Base-by-base conservation (phyloP, 495 filamentous ascomycete species). In the Lasiosphaeria hispida region DNA sequence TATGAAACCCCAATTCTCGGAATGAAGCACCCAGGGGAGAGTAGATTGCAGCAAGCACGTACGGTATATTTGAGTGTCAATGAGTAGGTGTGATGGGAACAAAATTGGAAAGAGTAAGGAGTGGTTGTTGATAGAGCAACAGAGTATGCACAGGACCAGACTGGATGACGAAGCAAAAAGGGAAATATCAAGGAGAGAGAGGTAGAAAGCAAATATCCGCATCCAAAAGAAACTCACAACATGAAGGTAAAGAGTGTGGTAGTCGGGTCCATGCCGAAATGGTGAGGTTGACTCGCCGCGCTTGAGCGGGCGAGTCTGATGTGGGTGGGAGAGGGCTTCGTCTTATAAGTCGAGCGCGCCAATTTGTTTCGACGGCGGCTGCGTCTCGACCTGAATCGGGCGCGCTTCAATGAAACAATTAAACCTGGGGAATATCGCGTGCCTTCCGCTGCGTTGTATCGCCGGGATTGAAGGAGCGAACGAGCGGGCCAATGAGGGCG, bases 221-320 rank as follows among this genome's bases (percentile, higher is more conserved):
- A 53, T 62, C 14, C 34, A 60, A 58, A 13, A 59, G 56, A 39
- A 61, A 83, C 85, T 85, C 75, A 88, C 87, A 90, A 70, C 72
- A 87, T 76, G 63, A 89, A 89, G 55, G 87, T 88, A 75, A 88
- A 85, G 65, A 90, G 80, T 18, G 86, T 87, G n/a, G 85, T 88
- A n/a, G 81, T 85, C 40, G 75, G 76, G 67, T 81, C 76, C 86
- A 88, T 89, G 67, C 59, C 61, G 68, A 52, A 48, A 37, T 51
- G 50, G 10, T 38, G 45, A 48, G 43, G 54, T 61, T 15, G 57
- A 70, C 60, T 62, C 60, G 60, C 59, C 65, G 60, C 65, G 55
- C 61, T 61, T 57, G 52, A 47, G 62, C 58, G 60, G 56, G 48
- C 51, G 48, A 63, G 58, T 59, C 60, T 58, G 30, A 52, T 42